Evolutionary conservation across 306 rosid genomes (phyloP), one percentile per base, ranked within the genome.

Genomic region (Vicia sativa): DNA sequence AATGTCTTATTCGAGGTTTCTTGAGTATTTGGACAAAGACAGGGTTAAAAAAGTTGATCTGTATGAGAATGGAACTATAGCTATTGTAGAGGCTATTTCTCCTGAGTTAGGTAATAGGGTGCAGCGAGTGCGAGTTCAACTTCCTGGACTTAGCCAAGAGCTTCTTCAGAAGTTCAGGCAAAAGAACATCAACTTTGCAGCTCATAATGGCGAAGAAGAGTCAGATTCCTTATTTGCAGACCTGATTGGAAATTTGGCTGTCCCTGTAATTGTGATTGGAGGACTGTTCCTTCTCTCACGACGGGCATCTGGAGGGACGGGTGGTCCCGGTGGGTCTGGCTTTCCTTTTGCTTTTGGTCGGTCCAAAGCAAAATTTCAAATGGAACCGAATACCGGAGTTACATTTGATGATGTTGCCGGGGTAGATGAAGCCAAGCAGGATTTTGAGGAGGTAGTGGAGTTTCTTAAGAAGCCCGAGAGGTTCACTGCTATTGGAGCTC

Each of bases 401-500:
- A 93, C 99, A 12, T 93, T 93, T 67, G 96, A 93, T 74, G 96
- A 93, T 58, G 99, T 93, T 72, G 99, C 99, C 10, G 99, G 99
- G 43, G 99, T 93, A 46, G 99, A 93, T 81, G 99, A 93, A 79
- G 99, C 99, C 79, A 93, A 93, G 77, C 97, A 93, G 81, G 99
- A 93, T 74, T 93, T 93, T 72, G 82, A 90, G 90, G 99, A 93
- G 84, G 99, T 93, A 50, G 99, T 90, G 49, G 99, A 93, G 79
- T 93, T 93, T 71, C 80, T 93, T 39, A 90, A 93, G 87, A 93
- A 88, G 79, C 99, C 99, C 0, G 99, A 93, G 79, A 88, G 99
- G 74, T 93, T 90, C 89, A 93, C 99, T 45, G 95, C 99, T 29
- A 73, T 93, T 67, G 99, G 99, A 78, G 99, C 99, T 74, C 96